Evolutionary conservation across 768 basidiomycete genomes (phyloP).

Genomic region (Boletus fagicola): DNA sequence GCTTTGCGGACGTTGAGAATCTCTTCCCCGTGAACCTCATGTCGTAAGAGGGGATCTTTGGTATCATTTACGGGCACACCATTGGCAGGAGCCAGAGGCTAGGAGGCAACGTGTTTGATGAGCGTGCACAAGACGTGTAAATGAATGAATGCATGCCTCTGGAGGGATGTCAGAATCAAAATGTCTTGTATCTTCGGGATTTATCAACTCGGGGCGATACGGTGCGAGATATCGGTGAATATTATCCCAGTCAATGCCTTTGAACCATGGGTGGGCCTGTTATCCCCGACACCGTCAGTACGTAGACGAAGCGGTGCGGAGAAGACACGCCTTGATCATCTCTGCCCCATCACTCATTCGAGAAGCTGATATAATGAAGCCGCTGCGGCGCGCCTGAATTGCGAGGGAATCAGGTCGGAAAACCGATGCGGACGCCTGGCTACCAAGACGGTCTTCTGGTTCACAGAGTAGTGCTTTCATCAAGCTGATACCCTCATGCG

Average conservation of each 20-base stretch:
- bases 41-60: slow-evolving; percentile 82
- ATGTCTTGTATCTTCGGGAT: slow-evolving; percentile 88
- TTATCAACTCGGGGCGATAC: slow-evolving; percentile 79
- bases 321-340: slow-evolving; percentile 69
- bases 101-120: slow-evolving; percentile 33
- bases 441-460: slow-evolving; percentile 90
- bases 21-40: slow-evolving; percentile 82
- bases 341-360: slow-evolving; percentile 80
- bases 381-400: slow-evolving; percentile 70
- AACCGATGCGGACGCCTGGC: slow-evolving; percentile 63
- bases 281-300: slow-evolving; percentile 18
- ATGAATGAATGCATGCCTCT: slow-evolving; percentile 58
- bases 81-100: slow-evolving; percentile 89
- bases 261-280: slow-evolving; percentile 88
- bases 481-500: slow-evolving; percentile 82
- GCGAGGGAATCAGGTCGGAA: slow-evolving; percentile 77
- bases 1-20: slow-evolving; percentile 90
- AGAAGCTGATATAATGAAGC: slow-evolving; percentile 54
- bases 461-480: slow-evolving; percentile 92
- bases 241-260: slow-evolving; percentile 84
- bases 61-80: slow-evolving; percentile 82
- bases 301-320: slow-evolving; percentile 12
- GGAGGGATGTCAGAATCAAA: slow-evolving; percentile 94
- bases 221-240: slow-evolving; percentile 84
- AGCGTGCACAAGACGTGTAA: slow-evolving; percentile 22